Conservation (phyloP, 179 eudicot species). For the Silene vulgaris region DNA sequence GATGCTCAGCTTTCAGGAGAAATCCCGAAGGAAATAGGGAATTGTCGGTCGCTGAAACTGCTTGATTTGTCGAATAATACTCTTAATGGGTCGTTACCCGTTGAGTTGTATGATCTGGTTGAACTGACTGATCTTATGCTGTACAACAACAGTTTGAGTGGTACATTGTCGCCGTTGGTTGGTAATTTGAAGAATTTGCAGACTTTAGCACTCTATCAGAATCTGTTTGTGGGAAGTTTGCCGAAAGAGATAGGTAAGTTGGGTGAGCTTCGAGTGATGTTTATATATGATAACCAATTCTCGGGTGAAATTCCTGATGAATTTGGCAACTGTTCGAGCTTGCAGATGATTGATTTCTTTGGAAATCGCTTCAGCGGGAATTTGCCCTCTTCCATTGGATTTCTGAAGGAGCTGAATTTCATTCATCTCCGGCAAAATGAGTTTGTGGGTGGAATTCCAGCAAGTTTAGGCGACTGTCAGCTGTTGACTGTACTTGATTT, state of each 20-base stretch:
- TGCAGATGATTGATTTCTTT: slow-evolving; percentile 81
- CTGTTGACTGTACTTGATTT: slow-evolving; percentile 62
- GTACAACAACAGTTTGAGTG: slow-evolving; percentile 70
- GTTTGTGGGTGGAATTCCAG: slow-evolving; percentile 69
- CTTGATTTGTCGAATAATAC: slow-evolving; percentile 91
- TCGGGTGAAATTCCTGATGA: slow-evolving; percentile 75
- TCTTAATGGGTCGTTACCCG: slow-evolving; percentile 68
- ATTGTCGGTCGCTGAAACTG: slow-evolving; percentile 47
- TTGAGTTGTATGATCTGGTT: slow-evolving; percentile 47
- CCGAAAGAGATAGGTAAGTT: slow-evolving; percentile 79
- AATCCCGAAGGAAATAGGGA: slow-evolving; percentile 55
- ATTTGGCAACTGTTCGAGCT: slow-evolving; percentile 84
- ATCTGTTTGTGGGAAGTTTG: slow-evolving; percentile 51
- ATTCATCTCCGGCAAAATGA: slow-evolving; percentile 77
- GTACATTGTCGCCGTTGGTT: slow-evolving; percentile 54
- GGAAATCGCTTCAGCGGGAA: slow-evolving; percentile 67
- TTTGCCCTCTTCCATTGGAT: slow-evolving; percentile 61
- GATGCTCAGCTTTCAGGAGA: slow-evolving; percentile 61
- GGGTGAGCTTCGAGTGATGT: slow-evolving; percentile 50
- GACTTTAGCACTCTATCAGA: slow-evolving; percentile 59
- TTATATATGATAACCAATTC: slow-evolving; percentile 66
- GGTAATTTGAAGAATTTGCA: slow-evolving; percentile 61
- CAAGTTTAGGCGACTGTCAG: slow-evolving; percentile 60
- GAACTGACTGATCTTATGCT: slow-evolving; percentile 65
- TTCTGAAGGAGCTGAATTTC: slow-evolving; percentile 50